Evolutionary conservation across 2,329 filamentous ascomycete genomes (phyloP).

Genomic region (Xenosphaeropsis pyriputrescens): DNA sequence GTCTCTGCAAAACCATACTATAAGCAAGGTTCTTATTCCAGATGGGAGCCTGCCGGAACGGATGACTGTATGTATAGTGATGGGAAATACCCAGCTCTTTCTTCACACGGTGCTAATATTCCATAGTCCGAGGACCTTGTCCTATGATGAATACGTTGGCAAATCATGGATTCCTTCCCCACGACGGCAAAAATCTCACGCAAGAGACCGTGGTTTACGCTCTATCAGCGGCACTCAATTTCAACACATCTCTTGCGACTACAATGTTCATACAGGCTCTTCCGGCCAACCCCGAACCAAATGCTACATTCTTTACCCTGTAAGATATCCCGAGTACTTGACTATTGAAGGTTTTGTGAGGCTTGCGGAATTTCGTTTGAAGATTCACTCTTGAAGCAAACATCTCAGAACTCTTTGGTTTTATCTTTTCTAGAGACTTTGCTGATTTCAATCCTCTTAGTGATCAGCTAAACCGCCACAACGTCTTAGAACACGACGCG

Average conservation of each 20-base stretch:
- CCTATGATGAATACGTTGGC: conserved; percentile 28
- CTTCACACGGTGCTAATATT: conserved; percentile 1
- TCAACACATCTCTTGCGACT: conserved; percentile 22
- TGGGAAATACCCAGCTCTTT: not conserved
- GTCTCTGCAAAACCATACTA: too few relatives aligned
- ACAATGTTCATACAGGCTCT: conserved; percentile 28
- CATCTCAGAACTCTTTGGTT: too few relatives aligned
- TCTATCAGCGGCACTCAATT: conserved; percentile 25
- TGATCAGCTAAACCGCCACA: conserved; percentile 28
- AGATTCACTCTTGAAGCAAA: too few relatives aligned
- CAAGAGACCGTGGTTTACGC: conserved; percentile 19
- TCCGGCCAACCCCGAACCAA: conserved; percentile 25
- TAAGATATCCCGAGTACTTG: conserved; percentile 2
- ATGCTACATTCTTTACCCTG: conserved; percentile 26
- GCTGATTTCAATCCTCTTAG: conserved; percentile 5
- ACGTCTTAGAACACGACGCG: conserved; percentile 32
- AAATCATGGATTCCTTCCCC: conserved; percentile 27
- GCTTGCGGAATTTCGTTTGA: too few relatives aligned
- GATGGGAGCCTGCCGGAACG: conserved; percentile 4
- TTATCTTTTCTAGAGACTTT: too few relatives aligned
- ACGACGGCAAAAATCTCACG: conserved; percentile 22
- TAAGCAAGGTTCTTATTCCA: not conserved
- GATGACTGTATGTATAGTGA: conserved; percentile 4
- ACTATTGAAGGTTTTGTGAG: not conserved
- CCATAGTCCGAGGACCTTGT: conserved; percentile 18